Evolutionary conservation across 106 monocot species (phyloP).

Genomic region (Dactylorhiza incarnata): DNA sequence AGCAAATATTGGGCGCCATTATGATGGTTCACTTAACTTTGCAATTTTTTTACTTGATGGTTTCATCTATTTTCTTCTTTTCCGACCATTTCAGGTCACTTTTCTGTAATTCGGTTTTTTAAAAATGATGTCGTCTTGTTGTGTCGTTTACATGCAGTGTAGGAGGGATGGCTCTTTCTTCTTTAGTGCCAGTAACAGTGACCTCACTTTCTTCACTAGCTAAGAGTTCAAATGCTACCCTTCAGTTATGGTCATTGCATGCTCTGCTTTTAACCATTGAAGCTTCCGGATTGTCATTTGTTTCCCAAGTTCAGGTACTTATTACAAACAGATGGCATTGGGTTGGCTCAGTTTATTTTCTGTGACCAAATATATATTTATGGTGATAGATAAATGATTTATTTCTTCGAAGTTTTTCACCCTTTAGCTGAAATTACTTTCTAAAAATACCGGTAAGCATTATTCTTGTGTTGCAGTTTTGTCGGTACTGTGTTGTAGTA

Average conservation of each 20-base stretch:
- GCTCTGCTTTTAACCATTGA: conserved; percentile 95
- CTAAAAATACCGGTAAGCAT: background rate
- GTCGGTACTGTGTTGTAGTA: background rate
- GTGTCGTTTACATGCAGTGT: conserved; percentile 55
- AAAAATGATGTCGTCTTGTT: background rate
- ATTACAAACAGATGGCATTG: background rate
- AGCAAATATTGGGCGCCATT: background rate
- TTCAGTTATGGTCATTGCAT: conserved; percentile 89
- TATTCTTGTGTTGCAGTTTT: background rate
- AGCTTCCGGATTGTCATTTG: conserved; percentile 94
- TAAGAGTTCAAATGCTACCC: conserved; percentile 61
- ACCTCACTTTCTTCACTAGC: conserved; percentile 65
- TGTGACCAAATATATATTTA: background rate
- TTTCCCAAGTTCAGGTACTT: conserved; percentile 91
- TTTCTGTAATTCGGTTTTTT: background rate
- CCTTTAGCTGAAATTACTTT: background rate
- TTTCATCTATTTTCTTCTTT: background rate
- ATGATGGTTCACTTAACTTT: background rate
- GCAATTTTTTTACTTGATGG: background rate
- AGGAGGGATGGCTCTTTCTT: conserved; percentile 94
- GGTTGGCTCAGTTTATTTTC: background rate
- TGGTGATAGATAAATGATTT: background rate
- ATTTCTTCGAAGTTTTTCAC: background rate
- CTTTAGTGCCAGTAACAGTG: conserved; percentile 76
- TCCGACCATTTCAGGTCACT: background rate